These are phyloP conservation scores for Sporothrix mexicana DNA, from an alignment of 2,329 filamentous ascomycete species.

Conservation along the genomic window DNA sequence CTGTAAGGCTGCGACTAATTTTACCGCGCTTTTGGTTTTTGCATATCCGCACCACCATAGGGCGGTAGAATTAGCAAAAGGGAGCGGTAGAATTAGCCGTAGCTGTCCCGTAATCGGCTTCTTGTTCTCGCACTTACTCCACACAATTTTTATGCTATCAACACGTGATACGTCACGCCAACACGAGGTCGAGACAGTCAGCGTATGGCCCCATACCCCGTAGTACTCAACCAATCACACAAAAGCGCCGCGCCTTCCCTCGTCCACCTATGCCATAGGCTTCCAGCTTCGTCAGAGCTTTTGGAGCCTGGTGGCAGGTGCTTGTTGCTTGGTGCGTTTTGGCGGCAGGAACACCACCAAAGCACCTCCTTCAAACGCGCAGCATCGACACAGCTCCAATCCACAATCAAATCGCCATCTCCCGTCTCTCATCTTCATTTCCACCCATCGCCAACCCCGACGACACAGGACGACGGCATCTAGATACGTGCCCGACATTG, in stretches of 20 bases:
- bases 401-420: background rate
- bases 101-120: background rate
- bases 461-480: conserved; percentile 18
- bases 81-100: no score
- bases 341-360: conserved; percentile 18
- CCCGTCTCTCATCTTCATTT: conserved; percentile 1
- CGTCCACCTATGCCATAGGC: conserved; percentile 5
- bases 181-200: background rate
- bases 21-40: background rate
- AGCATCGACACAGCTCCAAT: conserved; percentile 24
- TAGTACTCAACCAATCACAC: background rate
- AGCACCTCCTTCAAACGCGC: conserved; percentile 33
- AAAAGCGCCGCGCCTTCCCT: conserved; percentile 9
- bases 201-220: background rate
- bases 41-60: no score
- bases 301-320: conserved; percentile 37
- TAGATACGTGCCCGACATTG: background rate
- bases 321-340: conserved; percentile 5
- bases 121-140: background rate
- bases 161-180: conserved; percentile 1
- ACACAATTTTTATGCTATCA: conserved; percentile 16
- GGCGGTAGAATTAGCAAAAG: no score
- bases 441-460: background rate
- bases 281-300: conserved; percentile 40
- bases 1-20: no score